Evolutionary conservation across 805 yeast species (phyloP), one percentile per base, ranked within the genome.

Genomic region (Candida xyloterini): DNA sequence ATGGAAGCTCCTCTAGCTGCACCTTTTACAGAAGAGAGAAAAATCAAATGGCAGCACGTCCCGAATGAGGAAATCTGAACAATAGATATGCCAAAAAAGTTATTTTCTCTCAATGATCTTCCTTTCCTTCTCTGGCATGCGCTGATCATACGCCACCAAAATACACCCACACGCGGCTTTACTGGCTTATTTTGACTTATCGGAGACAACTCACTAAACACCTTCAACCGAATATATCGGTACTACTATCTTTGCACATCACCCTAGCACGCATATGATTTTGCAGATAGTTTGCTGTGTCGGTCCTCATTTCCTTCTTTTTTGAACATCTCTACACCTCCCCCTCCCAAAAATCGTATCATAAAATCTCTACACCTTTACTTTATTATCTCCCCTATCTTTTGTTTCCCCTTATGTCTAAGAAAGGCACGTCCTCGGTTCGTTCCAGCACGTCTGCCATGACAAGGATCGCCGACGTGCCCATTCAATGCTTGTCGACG

Each of bases 401-500:
- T 27, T 38, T 23, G 18, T 31, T 23, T 31, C 32, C 30, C 33
- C 35, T 36, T 28, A 38, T 38, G 42, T 38, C 42, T 15, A 38
- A 31, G 16, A 38, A 31, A 18, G 41, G 35, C 32, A 31, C 36
- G 24, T 31, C 41, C 15, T 31, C 41, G 15, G 30, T 30, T 18
- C 40, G 40, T 15, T 34, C 30, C 15, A 30, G 27, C 30, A 25
- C 18, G 10, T 30, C 40, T 2, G 41, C 41, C 28, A 48, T 57
- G 32, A 42, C 56, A 2, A 46, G 55, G 34, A 53, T 58, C 25
- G 65, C 73, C 1, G 73, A 68, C 33, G 43, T 50, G 1, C 68
- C 73, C 3, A 53, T 65, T 2, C 60, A 59, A 33, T 67, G 73
- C 34, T 34, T 49, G 2, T 61, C 70, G 2, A 47, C 53, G 11